Conservation (phyloP, 148 eudicot species). For the Arbutus unedo region DNA sequence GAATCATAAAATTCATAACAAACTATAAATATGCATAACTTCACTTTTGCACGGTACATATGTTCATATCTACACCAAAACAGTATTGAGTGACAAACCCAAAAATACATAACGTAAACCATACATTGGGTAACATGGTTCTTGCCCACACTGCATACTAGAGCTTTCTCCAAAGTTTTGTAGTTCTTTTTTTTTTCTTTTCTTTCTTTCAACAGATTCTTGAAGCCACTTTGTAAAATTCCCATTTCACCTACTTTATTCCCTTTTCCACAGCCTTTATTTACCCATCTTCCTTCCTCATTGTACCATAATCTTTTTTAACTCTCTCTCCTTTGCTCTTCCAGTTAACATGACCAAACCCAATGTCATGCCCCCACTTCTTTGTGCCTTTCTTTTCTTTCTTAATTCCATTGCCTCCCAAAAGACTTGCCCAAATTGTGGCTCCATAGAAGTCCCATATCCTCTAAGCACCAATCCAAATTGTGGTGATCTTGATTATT, state of each 20-base stretch:
- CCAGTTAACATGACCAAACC: slow-evolving; percentile 15
- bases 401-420: slow-evolving; percentile 26
- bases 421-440: slow-evolving; percentile 41
- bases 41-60: too few species aligned
- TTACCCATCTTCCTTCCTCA: slow-evolving; percentile 21
- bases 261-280: slow-evolving; percentile 22
- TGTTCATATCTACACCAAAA: too few species aligned
- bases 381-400: slow-evolving; percentile 13
- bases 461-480: slow-evolving; percentile 38
- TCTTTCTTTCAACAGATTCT: slow-evolving; percentile 8
- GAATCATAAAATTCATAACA: too few species aligned
- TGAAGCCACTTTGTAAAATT: not conserved
- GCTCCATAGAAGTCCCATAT: slow-evolving; percentile 35
- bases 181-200: not conserved
- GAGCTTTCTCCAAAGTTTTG: not conserved
- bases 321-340: not conserved
- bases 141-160: too few species aligned
- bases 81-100: too few species aligned
- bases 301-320: slow-evolving; percentile 14
- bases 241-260: slow-evolving; percentile 23
- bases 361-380: slow-evolving; percentile 7
- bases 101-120: too few species aligned
- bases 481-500: slow-evolving; percentile 32
- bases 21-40: too few species aligned
- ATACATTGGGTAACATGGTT: too few species aligned